Conservation (phyloP, 2,329 filamentous ascomycete species). For the Arthrinium puccinioides region DNA sequence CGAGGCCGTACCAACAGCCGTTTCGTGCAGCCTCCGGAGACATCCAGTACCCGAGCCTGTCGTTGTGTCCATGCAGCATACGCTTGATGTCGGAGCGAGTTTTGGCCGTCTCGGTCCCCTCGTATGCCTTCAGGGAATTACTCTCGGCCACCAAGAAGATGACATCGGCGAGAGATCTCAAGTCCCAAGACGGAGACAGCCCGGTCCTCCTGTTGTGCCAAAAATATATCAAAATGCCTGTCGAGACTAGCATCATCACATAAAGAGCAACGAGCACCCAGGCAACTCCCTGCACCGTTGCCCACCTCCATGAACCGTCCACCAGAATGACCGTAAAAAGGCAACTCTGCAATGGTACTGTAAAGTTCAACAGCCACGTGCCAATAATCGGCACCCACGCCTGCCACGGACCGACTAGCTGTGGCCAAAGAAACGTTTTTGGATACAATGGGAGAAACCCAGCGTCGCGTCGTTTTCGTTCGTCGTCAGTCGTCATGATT, state of each 20-base stretch:
- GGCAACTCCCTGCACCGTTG: slow-evolving; percentile 66
- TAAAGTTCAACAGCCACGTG: slow-evolving; percentile 73
- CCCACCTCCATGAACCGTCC: slow-evolving; percentile 65
- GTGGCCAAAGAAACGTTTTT: slow-evolving; percentile 57
- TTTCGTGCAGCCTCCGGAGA: slow-evolving; percentile 52
- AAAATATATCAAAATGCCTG: slow-evolving; percentile 52
- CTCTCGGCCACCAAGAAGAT: slow-evolving; percentile 72
- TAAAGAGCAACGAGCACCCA: slow-evolving; percentile 76
- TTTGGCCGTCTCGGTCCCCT: slow-evolving; percentile 56
- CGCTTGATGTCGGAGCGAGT: slow-evolving; percentile 44
- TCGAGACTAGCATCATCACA: slow-evolving; percentile 52
- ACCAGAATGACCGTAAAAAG: slow-evolving; percentile 60
- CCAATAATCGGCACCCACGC: slow-evolving; percentile 59
- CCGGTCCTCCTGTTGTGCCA: slow-evolving; percentile 64
- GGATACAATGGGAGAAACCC: slow-evolving; percentile 65
- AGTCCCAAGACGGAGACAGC: slow-evolving; percentile 65
- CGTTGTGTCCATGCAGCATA: slow-evolving; percentile 49
- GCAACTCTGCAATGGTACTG: slow-evolving; percentile 73
- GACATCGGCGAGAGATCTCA: slow-evolving; percentile 73
- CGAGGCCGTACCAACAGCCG: slow-evolving; percentile 60
- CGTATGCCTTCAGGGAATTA: slow-evolving; percentile 69
- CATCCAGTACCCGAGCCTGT: slow-evolving; percentile 83
- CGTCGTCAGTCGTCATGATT: slow-evolving; percentile 61
- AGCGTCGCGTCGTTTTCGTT: slow-evolving; percentile 52
- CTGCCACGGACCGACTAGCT: slow-evolving; percentile 54